These are phyloP conservation scores for Melastoma candidum DNA, from an alignment of 441 rosid species.

Conservation along the genomic window DNA sequence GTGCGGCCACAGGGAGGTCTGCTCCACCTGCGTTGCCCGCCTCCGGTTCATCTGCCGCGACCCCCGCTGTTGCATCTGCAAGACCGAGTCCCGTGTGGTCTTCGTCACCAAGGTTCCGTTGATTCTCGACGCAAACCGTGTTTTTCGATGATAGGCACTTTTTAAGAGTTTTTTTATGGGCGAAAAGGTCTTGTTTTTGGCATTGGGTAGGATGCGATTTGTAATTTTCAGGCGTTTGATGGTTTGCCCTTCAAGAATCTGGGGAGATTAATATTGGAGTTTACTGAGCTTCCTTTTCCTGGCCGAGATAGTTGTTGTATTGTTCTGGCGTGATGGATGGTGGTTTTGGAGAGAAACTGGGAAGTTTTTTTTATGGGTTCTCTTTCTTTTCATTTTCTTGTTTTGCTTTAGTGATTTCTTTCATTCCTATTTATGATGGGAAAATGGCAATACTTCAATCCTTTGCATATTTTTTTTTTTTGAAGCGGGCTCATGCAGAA, in stretches of 20 bases:
- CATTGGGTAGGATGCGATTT: neutral
- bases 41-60: slow-evolving; percentile 86
- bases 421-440: too few relatives aligned
- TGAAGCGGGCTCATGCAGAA: too few relatives aligned
- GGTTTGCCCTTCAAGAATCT: too few relatives aligned
- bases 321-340: neutral
- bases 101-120: slow-evolving; percentile 80
- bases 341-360: neutral
- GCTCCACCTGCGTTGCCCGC: slow-evolving; percentile 91
- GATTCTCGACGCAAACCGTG: neutral
- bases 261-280: too few relatives aligned
- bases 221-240: too few relatives aligned
- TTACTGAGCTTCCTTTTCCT: too few relatives aligned
- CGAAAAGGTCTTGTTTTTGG: neutral
- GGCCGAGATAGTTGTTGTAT: neutral
- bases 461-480: too few relatives aligned
- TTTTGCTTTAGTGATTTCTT: neutral
- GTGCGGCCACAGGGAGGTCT: slow-evolving; percentile 88
- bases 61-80: slow-evolving; percentile 90
- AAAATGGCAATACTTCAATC: neutral
- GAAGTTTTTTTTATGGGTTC: neutral
- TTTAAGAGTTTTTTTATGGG: neutral
- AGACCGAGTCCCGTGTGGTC: slow-evolving; percentile 46
- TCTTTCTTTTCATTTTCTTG: neutral
- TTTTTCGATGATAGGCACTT: neutral